Evolutionary conservation across 2,329 filamentous ascomycete genomes (phyloP).

Genomic region (Thermochaetoides dissita): DNA sequence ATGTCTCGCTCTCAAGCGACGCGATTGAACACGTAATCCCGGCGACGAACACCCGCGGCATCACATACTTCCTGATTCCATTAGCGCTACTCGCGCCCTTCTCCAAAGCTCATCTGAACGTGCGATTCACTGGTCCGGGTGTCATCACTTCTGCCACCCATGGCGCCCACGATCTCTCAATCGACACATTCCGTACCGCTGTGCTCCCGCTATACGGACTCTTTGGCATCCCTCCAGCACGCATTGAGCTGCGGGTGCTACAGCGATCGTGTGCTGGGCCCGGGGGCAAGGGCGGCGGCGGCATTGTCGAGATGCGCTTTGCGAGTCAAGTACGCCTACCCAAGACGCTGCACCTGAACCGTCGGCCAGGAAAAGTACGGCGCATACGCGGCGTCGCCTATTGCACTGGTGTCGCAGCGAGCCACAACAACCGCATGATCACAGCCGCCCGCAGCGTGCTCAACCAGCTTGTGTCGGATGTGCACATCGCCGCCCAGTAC

Average conservation of each 20-base stretch:
- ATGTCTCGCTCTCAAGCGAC: slow-evolving; percentile 51
- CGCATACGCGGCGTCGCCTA: slow-evolving; percentile 87
- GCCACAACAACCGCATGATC: slow-evolving; percentile 92
- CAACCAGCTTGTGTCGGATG: slow-evolving; percentile 74
- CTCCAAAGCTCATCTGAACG: slow-evolving; percentile 78
- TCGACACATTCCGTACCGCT: slow-evolving; percentile 86
- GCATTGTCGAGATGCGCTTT: slow-evolving; percentile 86
- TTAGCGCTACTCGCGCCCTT: slow-evolving; percentile 87
- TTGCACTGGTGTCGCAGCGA: slow-evolving; percentile 77
- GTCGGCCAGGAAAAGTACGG: slow-evolving; percentile 74
- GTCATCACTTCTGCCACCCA: slow-evolving; percentile 83
- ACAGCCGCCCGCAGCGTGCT: slow-evolving; percentile 75
- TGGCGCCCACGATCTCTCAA: slow-evolving; percentile 66
- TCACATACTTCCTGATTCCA: slow-evolving; percentile 85
- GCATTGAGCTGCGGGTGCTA: slow-evolving; percentile 75
- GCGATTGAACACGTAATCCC: slow-evolving; percentile 72
- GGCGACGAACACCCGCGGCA: slow-evolving; percentile 60
- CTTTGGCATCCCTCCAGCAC: slow-evolving; percentile 68
- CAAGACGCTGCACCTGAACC: slow-evolving; percentile 77
- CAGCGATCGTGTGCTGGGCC: slow-evolving; percentile 64
- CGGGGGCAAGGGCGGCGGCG: slow-evolving; percentile 66
- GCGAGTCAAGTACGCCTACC: slow-evolving; percentile 85
- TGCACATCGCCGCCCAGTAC: slow-evolving; percentile 75
- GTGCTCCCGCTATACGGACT: slow-evolving; percentile 79
- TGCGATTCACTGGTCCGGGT: slow-evolving; percentile 77